Evolutionary conservation across 2,329 filamentous ascomycete genomes (phyloP).

Genomic region (Ophiocordyceps polyrhachis-furcata): DNA sequence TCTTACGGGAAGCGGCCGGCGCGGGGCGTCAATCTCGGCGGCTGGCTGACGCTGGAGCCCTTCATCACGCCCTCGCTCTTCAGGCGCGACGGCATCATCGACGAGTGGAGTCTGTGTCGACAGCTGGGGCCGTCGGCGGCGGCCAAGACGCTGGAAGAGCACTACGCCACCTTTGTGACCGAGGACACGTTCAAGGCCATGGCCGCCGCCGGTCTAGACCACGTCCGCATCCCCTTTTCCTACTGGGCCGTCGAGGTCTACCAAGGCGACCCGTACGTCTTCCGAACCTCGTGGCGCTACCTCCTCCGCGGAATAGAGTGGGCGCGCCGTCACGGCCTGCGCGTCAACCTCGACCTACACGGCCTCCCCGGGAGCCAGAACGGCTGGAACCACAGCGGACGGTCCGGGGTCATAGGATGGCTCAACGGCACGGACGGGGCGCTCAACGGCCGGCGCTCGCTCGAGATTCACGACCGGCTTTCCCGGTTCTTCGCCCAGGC

Average conservation of each 20-base stretch:
- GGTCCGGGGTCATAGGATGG: constrained; percentile 67
- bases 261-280: constrained; percentile 70
- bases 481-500: constrained; percentile 86
- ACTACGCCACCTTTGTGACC: constrained; percentile 79
- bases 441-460: constrained; percentile 58
- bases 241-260: constrained; percentile 91
- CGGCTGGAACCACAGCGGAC: constrained; percentile 92
- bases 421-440: constrained; percentile 74
- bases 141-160: constrained; percentile 60
- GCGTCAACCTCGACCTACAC: constrained; percentile 86
- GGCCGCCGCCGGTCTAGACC: constrained; percentile 72
- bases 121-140: constrained; percentile 45
- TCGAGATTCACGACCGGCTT: constrained; percentile 74
- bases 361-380: constrained; percentile 88
- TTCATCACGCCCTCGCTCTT: constrained; percentile 94
- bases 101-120: constrained; percentile 66
- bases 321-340: constrained; percentile 76
- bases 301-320: constrained; percentile 85
- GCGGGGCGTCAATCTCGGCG: constrained; percentile 79
- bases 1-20: constrained; percentile 63
- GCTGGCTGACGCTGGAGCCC: constrained; percentile 85
- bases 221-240: constrained; percentile 86
- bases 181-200: constrained; percentile 75
- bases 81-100: constrained; percentile 53
- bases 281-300: constrained; percentile 80